These are phyloP conservation scores for Ichthyophthirius multifiliis DNA, from an alignment of 169 alveolate species.

Conservation along the genomic window DNA sequence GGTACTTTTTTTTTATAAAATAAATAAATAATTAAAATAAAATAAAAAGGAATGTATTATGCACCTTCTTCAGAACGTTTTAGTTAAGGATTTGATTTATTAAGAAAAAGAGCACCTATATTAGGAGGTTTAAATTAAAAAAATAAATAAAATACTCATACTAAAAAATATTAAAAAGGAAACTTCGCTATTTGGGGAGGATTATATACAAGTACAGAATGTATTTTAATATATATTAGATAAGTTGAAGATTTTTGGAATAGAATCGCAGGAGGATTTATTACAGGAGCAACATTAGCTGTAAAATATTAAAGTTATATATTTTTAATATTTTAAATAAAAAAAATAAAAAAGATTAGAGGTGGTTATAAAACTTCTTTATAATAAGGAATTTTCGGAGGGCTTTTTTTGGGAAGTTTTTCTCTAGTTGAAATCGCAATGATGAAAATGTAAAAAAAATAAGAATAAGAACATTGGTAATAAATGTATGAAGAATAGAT, in stretches of 20 bases:
- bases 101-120: conserved; percentile 76
- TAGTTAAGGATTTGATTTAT: conserved; percentile 56
- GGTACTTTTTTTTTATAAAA: conserved; percentile 19
- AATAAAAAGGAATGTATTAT: conserved; percentile 45
- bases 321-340: conserved; percentile 41
- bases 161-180: conserved; percentile 16
- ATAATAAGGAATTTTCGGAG: background rate
- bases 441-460: conserved; percentile 33
- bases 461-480: conserved; percentile 39
- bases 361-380: background rate
- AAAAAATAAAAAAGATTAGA: background rate
- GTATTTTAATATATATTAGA: conserved; percentile 58
- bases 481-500: conserved; percentile 31
- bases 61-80: conserved; percentile 71
- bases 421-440: conserved; percentile 39
- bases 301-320: conserved; percentile 52
- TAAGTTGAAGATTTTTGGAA: conserved; percentile 58
- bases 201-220: conserved; percentile 53
- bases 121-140: conserved; percentile 56
- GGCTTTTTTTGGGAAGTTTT: background rate
- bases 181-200: conserved; percentile 83
- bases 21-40: background rate
- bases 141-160: background rate
- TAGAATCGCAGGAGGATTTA: conserved; percentile 63
- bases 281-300: conserved; percentile 78